These are phyloP conservation scores for Nakaseomyces delphensis DNA, from an alignment of 1,139 yeast genomes.

Conservation along the genomic window DNA sequence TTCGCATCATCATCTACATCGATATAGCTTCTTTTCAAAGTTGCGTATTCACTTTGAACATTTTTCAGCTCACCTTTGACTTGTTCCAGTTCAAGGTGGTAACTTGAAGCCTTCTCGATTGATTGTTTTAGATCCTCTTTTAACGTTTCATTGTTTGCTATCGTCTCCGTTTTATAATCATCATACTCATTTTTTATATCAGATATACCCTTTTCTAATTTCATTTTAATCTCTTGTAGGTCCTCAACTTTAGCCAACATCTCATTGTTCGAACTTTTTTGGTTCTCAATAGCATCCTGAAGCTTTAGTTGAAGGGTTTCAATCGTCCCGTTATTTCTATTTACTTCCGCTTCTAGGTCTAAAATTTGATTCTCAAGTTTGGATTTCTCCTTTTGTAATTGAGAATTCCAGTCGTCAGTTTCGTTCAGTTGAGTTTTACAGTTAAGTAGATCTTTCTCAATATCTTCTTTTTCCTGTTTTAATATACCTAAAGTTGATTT, in stretches of 20 bases:
- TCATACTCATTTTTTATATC: conserved; percentile 12
- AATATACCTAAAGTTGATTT: conserved; percentile 9
- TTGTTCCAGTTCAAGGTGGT: neutral
- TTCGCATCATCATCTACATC: conserved; percentile 25
- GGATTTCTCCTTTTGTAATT: conserved; percentile 7
- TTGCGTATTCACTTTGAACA: conserved; percentile 10
- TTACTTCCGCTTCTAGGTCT: conserved; percentile 7
- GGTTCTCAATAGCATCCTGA: conserved; percentile 8
- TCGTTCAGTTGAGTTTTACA: conserved; percentile 7
- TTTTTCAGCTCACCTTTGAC: neutral
- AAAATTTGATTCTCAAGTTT: conserved; percentile 6
- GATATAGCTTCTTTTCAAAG: conserved; percentile 17
- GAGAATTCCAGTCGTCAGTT: neutral
- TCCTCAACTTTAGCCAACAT: conserved; percentile 11
- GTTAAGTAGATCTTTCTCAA: neutral
- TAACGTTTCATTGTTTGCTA: conserved; percentile 10
- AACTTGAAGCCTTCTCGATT: neutral
- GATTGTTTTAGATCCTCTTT: conserved; percentile 10
- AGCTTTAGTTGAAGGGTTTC: conserved; percentile 34
- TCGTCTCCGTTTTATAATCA: conserved; percentile 12
- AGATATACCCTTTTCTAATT: conserved; percentile 10
- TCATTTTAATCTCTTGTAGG: conserved; percentile 9
- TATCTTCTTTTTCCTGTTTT: conserved; percentile 7
- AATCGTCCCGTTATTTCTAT: conserved; percentile 24
- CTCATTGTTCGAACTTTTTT: conserved; percentile 11